A percentile compares a stretch with the other conserved stretches of the same genome.
phyloP scores from a whole-genome alignment of 2,329 filamentous ascomycete species.

The Claviceps lovelessii region DNA sequence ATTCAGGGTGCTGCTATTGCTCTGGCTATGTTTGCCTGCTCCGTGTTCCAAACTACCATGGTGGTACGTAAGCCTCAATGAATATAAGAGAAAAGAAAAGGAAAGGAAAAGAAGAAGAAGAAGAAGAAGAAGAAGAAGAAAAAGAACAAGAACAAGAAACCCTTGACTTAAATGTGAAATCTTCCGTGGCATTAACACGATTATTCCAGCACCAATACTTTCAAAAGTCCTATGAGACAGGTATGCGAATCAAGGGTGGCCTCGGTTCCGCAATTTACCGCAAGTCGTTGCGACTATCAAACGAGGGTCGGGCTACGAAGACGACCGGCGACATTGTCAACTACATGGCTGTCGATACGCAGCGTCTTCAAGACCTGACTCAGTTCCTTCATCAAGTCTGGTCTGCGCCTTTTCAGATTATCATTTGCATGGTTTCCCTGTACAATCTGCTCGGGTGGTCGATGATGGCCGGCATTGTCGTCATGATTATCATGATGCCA shows the following conservation, averaged over 20 bases:
- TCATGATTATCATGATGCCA: conserved; percentile 96
- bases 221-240: conserved; percentile 83
- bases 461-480: conserved; percentile 87
- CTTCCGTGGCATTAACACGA: neutral
- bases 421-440: conserved; percentile 85
- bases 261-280: conserved; percentile 83
- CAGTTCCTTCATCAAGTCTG: conserved; percentile 93
- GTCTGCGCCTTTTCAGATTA: conserved; percentile 95
- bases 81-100: neutral
- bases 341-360: conserved; percentile 97
- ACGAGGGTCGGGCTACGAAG: conserved; percentile 78
- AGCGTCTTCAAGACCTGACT: conserved; percentile 83
- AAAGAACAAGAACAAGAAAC: too few species aligned
- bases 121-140: too few species aligned
- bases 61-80: conserved; percentile 32
- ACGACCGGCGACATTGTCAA: conserved; percentile 97
- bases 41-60: conserved; percentile 72
- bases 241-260: conserved; percentile 91
- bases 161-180: too few species aligned
- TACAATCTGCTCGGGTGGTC: conserved; percentile 90
- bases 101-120: too few species aligned
- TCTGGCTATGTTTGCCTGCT: conserved; percentile 80
- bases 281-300: conserved; percentile 80
- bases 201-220: conserved; percentile 70
- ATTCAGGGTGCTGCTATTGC: conserved; percentile 79